phyloP scores from a whole-genome alignment of 495 filamentous ascomycete genomes.

The Amniculicola lignicola region DNA sequence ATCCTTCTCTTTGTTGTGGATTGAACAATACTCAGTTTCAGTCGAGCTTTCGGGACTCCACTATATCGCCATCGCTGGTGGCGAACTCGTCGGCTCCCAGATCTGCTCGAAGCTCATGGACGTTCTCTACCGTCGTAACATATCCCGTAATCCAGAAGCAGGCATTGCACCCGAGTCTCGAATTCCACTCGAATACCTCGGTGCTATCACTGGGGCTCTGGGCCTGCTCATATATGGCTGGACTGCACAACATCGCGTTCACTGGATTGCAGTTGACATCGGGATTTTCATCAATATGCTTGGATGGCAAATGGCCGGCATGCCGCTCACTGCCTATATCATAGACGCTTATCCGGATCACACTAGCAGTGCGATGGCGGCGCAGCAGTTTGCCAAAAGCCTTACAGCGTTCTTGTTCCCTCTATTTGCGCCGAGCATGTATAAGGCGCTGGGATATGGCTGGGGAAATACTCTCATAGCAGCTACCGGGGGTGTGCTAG shows the following conservation, averaged over 20 bases:
- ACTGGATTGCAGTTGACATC: constrained; percentile 44
- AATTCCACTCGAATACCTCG: constrained; percentile 22
- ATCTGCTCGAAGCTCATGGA: constrained; percentile 27
- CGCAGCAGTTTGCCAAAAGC: constrained; percentile 35
- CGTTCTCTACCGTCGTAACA: constrained; percentile 7
- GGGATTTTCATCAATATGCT: constrained; percentile 37
- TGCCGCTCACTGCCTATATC: constrained; percentile 40
- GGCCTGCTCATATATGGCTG: constrained; percentile 45
- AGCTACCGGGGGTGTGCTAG: not conserved
- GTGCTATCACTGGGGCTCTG: constrained; percentile 6
- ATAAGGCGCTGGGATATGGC: constrained; percentile 20
- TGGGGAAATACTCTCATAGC: constrained; percentile 29
- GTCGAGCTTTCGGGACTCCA: constrained; percentile 28
- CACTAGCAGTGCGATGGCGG: constrained; percentile 38
- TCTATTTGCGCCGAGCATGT: constrained; percentile 23
- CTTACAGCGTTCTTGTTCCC: constrained; percentile 26
- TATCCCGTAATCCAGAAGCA: not conserved
- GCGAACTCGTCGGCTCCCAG: constrained; percentile 20
- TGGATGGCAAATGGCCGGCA: constrained; percentile 27
- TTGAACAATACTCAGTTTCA: constrained; percentile 10
- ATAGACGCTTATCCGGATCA: constrained; percentile 41
- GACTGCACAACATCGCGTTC: constrained; percentile 38
- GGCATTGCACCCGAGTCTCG: constrained; percentile 36
- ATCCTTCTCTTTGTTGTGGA: constrained; percentile 38
- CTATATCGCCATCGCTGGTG: constrained; percentile 28